Evolutionary conservation across 805 yeast species (phyloP), one percentile per base, ranked within the genome.

Genomic region (Maudiozyma pseudohumilis): DNA sequence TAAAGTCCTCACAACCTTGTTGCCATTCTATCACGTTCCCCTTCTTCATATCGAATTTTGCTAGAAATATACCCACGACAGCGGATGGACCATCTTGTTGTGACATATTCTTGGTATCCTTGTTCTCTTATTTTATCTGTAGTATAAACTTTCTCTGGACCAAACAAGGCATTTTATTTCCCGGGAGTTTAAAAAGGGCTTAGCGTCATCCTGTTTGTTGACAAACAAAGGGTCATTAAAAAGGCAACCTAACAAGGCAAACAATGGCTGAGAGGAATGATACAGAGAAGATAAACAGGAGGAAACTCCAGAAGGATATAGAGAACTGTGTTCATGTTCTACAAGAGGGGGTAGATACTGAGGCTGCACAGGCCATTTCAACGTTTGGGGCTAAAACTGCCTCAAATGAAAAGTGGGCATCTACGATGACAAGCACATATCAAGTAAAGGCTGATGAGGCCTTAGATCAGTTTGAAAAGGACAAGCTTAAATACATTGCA

Each of bases 11-110:
- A 17, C 40, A 45, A 30, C 44, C 36, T 20, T 40, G 31, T 22
- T 48, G 40, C 58, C 63, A 54, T 8, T 47, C 45, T 11, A 56
- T 40, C 1, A 44, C 41, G 31, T 60, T 60, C 6, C 64, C 64
- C 33, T 43, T 48, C 32, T 46, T 55, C 45, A 55, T 49, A 30
- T 60, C 64, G 41, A 60, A 60, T 33, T 57, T 48, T 26, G 53
- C 46, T 18, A 59, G 33, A 41, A 55, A 56, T 32, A 55, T 44
- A 30, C 57, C 45, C 10, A 36, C 18, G 1, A 48, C 11, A 1
- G 43, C 35, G 6, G 32, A 5, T 15, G 10, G 12, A 19, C 20
- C 10, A 15, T 11, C 15, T 19, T 23, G 11, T 11, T 9, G 8
- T 11, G 11, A 9, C 11, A 23, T 23, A 9, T 23, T 11, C 11